Percentiles rank a stretch among this genome's conserved stretches.
Evolutionary conservation across 495 filamentous ascomycete species (phyloP).

Genomic region (Penicilliopsis zonata): DNA sequence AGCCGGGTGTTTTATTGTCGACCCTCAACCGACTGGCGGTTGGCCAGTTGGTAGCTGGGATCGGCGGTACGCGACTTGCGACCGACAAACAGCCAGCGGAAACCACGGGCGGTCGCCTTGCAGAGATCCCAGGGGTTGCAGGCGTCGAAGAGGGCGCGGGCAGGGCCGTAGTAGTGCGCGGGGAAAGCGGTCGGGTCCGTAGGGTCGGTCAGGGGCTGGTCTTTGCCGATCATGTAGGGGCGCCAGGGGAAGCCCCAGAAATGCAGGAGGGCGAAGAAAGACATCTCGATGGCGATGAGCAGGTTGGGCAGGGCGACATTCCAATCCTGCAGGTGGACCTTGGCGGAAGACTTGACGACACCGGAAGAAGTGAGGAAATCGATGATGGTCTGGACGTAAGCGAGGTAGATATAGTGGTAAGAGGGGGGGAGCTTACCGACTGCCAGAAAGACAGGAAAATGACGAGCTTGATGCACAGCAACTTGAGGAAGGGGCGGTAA

Average conservation of each 20-base stretch:
- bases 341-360: slow-evolving; percentile 39
- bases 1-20: no score
- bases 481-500: slow-evolving; percentile 55
- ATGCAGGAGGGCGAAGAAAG: slow-evolving; percentile 55
- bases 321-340: slow-evolving; percentile 51
- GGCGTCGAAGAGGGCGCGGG: slow-evolving; percentile 44
- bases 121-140: slow-evolving; percentile 69
- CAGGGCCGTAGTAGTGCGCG: slow-evolving; percentile 14
- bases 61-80: slow-evolving; percentile 33
- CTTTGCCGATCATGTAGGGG: slow-evolving; percentile 25
- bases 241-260: slow-evolving; percentile 57
- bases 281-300: slow-evolving; percentile 65
- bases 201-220: slow-evolving; percentile 19
- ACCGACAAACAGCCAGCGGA: slow-evolving; percentile 62
- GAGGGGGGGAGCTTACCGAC: slow-evolving; percentile 20
- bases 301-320: slow-evolving; percentile 59
- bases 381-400: slow-evolving; percentile 31
- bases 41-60: slow-evolving; percentile 20
- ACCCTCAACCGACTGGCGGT: no score
- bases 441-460: slow-evolving; percentile 78
- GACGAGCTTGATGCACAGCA: slow-evolving; percentile 64
- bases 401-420: slow-evolving; percentile 1
- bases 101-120: slow-evolving; percentile 55
- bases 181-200: slow-evolving; percentile 18
- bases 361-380: slow-evolving; percentile 41